Conservation (phyloP, 1,284 basidiomycete genomes). For the Exobasidium cylindrosporum region DNA sequence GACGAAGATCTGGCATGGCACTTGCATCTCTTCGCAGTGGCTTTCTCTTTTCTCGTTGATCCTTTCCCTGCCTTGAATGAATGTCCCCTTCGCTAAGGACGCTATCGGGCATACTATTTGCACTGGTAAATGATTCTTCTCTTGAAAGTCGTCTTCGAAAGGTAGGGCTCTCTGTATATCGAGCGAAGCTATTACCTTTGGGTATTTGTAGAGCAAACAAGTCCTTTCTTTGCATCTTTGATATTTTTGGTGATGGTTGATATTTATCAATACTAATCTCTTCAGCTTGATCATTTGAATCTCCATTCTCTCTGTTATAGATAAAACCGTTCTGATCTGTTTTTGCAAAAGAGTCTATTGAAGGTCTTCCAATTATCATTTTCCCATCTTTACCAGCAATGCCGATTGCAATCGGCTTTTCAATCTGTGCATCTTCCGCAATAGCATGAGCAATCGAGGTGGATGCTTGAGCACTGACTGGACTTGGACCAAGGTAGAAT, state of each 20-base stretch:
- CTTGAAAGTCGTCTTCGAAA: slow-evolving; percentile 17
- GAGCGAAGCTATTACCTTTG: neutral
- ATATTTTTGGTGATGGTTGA: neutral
- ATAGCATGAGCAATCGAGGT: slow-evolving; percentile 28
- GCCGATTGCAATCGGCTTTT: slow-evolving; percentile 9
- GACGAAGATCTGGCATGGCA: neutral
- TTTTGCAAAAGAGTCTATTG: slow-evolving; percentile 7
- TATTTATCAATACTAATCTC: neutral
- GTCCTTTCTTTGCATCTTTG: neutral
- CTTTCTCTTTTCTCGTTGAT: neutral
- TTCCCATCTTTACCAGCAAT: slow-evolving; percentile 7
- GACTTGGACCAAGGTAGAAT: slow-evolving; percentile 32
- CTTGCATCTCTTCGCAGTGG: neutral
- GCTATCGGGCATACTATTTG: slow-evolving; percentile 21
- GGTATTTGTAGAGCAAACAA: neutral
- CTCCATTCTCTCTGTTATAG: neutral
- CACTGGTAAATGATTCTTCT: slow-evolving; percentile 31
- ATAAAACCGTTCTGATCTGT: neutral
- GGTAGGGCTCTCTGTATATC: slow-evolving; percentile 13
- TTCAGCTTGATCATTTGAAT: neutral
- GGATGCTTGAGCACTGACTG: slow-evolving; percentile 24
- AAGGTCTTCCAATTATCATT: slow-evolving; percentile 5
- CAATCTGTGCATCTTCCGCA: slow-evolving; percentile 18
- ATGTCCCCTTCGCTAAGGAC: slow-evolving; percentile 29
- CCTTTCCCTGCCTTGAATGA: slow-evolving; percentile 7